phyloP scores from a whole-genome alignment of 495 filamentous ascomycete species.

The Entonaema liquescens region DNA sequence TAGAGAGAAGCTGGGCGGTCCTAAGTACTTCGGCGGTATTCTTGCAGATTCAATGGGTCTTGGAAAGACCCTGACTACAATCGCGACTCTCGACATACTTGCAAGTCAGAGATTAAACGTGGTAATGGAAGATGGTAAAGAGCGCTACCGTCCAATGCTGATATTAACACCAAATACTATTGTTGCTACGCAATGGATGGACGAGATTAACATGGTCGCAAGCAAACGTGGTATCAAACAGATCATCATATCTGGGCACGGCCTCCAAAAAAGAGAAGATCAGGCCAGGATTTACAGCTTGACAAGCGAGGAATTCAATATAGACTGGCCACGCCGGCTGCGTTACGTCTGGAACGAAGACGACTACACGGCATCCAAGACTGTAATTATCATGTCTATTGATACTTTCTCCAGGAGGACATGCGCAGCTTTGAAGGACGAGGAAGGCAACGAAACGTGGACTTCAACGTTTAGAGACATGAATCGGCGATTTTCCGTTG shows the following conservation, averaged over 20 bases:
- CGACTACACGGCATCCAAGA: conserved; percentile 7
- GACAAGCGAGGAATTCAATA: conserved; percentile 1
- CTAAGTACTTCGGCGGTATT: conserved; percentile 70
- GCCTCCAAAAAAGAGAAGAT: neutral
- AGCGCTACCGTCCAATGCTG: conserved; percentile 32
- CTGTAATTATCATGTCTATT: conserved; percentile 35
- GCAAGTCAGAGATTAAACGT: conserved; percentile 33
- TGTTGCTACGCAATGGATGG: conserved; percentile 41
- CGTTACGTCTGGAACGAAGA: conserved; percentile 39
- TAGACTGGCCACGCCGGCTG: conserved; percentile 11
- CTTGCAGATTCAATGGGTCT: conserved; percentile 95
- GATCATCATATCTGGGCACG: conserved; percentile 34
- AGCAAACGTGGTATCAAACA: conserved; percentile 8
- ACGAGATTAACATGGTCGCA: conserved; percentile 23
- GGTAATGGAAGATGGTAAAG: neutral
- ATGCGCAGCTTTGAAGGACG: neutral
- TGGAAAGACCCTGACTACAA: conserved; percentile 76
- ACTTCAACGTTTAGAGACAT: conserved; percentile 27
- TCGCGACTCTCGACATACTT: conserved; percentile 36
- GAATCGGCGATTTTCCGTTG: conserved; percentile 37
- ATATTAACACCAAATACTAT: conserved; percentile 35
- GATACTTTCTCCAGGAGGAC: conserved; percentile 40
- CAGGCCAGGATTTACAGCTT: conserved; percentile 8
- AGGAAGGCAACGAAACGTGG: conserved; percentile 1
- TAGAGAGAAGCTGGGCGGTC: conserved; percentile 28